A percentile compares a stretch with the other conserved stretches of the same genome.
Conservation (phyloP, 352 stramenopile species). For the Phytophthora sansomeana region DNA sequence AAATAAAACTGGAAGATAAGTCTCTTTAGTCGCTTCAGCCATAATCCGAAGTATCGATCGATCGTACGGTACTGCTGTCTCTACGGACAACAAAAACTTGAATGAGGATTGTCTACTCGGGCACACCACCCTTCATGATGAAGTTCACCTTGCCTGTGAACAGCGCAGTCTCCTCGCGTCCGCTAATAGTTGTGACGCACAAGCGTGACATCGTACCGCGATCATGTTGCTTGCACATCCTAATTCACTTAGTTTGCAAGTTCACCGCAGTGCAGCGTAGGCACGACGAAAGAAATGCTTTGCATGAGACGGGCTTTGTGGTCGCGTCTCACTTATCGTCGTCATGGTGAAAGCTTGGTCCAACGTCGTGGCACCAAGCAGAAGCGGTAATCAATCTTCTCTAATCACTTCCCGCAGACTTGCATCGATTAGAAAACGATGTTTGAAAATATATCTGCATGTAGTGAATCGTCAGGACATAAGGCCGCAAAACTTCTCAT, state of each 20-base stretch:
- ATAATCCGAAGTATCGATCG: background rate
- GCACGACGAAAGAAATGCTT: background rate
- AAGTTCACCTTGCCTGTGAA: too few species aligned
- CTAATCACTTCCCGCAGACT: constrained; percentile 16
- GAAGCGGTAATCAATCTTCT: constrained; percentile 18
- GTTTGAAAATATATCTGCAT: background rate
- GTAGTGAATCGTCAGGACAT: too few species aligned
- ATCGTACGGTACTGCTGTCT: background rate
- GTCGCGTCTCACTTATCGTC: constrained; percentile 18
- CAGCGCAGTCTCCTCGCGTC: background rate
- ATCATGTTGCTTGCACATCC: constrained; percentile 21
- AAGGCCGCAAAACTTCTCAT: too few species aligned
- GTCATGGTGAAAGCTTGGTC: background rate
- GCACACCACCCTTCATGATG: background rate
- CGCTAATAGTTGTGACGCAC: background rate
- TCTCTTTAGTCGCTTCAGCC: too few species aligned
- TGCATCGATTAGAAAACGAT: constrained; percentile 16
- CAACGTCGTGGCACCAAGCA: background rate
- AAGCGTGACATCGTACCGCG: background rate
- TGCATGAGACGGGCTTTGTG: background rate
- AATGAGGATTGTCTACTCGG: constrained; percentile 5
- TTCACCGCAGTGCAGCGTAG: background rate
- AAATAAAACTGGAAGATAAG: too few species aligned
- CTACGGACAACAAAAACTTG: background rate
- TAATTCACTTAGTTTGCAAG: background rate